Percentiles rank a stretch among this genome's conserved stretches.
These are phyloP conservation scores for Phytopythium montanum DNA, from an alignment of 352 stramenopile species.

Conservation along the genomic window DNA sequence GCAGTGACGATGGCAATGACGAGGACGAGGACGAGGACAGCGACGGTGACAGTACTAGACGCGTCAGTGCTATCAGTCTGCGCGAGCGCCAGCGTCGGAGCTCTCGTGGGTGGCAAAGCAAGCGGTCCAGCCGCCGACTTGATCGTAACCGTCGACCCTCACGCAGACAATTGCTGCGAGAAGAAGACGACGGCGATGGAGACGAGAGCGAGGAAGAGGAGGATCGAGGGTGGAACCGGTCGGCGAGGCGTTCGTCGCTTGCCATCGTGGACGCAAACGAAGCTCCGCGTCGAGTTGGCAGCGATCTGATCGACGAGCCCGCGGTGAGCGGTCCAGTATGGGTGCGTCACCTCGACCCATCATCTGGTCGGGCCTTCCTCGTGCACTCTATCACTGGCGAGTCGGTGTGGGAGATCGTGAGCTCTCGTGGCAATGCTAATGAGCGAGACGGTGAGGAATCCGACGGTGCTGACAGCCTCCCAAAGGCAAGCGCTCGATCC, in stretches of 20 bases:
- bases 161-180: background rate
- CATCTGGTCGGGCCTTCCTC: slow-evolving; percentile 47
- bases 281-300: background rate
- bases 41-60: background rate
- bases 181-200: slow-evolving; percentile 1
- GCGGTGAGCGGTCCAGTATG: slow-evolving; percentile 29
- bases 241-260: slow-evolving; percentile 8
- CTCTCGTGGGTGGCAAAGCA: background rate
- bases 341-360: slow-evolving; percentile 61
- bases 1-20: slow-evolving; percentile 15
- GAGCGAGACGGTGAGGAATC: background rate
- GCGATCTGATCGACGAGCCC: slow-evolving; percentile 4
- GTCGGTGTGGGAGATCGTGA: slow-evolving; percentile 63
- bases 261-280: slow-evolving; percentile 26
- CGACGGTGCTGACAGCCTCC: background rate
- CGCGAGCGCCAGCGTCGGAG: slow-evolving; percentile 10
- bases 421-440: background rate
- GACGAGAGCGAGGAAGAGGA: slow-evolving; percentile 1
- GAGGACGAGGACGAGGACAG: slow-evolving; percentile 17
- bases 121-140: background rate
- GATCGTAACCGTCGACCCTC: background rate
- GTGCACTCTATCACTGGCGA: slow-evolving; percentile 67
- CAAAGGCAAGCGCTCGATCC: slow-evolving; percentile 6
- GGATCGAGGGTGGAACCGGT: background rate
- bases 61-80: background rate